Percentiles rank a stretch among this genome's conserved stretches.
phyloP scores from a whole-genome alignment of 208 protist genomes.

The Wallacemonas sp. region DNA sequence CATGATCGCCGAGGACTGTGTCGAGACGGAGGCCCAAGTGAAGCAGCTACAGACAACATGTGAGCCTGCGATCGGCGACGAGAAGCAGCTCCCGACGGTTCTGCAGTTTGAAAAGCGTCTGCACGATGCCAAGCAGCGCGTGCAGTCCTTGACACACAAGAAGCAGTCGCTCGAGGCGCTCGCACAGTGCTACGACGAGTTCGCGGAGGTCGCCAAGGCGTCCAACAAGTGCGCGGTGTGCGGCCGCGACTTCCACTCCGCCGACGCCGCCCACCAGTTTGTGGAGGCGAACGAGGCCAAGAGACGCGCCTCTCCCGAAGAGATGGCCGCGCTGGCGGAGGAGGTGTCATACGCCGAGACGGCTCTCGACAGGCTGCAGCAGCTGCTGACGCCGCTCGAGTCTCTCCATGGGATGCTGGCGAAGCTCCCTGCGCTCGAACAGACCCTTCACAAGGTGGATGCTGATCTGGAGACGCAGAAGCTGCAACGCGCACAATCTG shows the following conservation, averaged over 20 bases:
- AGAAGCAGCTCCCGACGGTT: slow-evolving; percentile 21
- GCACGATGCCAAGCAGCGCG: slow-evolving; percentile 24
- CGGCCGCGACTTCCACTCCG: slow-evolving; percentile 47
- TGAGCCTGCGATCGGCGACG: slow-evolving; percentile 7
- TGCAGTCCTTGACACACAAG: slow-evolving; percentile 29
- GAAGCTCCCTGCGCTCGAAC: slow-evolving; percentile 34
- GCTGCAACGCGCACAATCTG: slow-evolving; percentile 23
- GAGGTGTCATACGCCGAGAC: slow-evolving; percentile 22
- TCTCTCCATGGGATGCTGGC: slow-evolving; percentile 31
- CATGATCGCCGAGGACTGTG: slow-evolving; percentile 22
- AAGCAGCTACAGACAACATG: slow-evolving; percentile 21
- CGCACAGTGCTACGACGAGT: slow-evolving; percentile 60
- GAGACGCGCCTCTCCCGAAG: slow-evolving; percentile 41
- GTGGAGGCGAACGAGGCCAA: slow-evolving; percentile 34
- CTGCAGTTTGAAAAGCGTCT: slow-evolving; percentile 47
- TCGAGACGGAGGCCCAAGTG: slow-evolving; percentile 32
- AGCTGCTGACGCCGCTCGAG: slow-evolving; percentile 31
- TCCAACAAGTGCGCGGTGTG: slow-evolving; percentile 63
- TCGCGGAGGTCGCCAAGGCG: slow-evolving; percentile 40
- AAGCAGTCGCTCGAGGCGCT: slow-evolving; percentile 49
- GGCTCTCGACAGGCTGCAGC: slow-evolving; percentile 35
- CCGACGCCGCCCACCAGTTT: slow-evolving; percentile 33
- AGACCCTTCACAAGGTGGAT: slow-evolving; percentile 7
- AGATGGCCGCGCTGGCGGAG: slow-evolving; percentile 24
- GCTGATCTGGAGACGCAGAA: slow-evolving; percentile 25